These are phyloP conservation scores for Naganishia albida DNA, from an alignment of 1,284 basidiomycete species.

Conservation along the genomic window DNA sequence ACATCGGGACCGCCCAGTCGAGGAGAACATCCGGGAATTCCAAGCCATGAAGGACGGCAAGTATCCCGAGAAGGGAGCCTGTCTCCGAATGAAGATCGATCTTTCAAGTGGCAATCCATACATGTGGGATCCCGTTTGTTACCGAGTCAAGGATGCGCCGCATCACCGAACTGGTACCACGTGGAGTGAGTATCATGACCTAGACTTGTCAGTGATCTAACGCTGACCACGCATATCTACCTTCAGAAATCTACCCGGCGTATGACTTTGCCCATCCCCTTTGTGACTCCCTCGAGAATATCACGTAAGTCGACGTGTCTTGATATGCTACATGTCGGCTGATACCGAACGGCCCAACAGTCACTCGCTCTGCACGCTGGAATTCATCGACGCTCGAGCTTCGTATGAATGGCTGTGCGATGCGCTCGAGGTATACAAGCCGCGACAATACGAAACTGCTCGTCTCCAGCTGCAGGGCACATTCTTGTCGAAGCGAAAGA, in stretches of 20 bases:
- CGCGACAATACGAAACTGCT: constrained; percentile 97
- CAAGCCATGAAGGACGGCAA: constrained; percentile 89
- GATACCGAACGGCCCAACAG: constrained; percentile 54
- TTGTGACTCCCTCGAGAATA: constrained; percentile 98
- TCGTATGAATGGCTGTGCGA: constrained; percentile 99
- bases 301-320: constrained; percentile 68
- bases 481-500: constrained; percentile 96
- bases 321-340: constrained; percentile 7
- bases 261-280: constrained; percentile 99
- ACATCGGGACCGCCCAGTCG: constrained; percentile 78
- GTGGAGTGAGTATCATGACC: constrained; percentile 65
- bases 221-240: background rate
- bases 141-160: constrained; percentile 84
- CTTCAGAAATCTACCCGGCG: constrained; percentile 65
- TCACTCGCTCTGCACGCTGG: constrained; percentile 95
- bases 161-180: constrained; percentile 92
- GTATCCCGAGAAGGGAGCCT: constrained; percentile 87
- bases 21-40: constrained; percentile 85
- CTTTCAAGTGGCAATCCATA: constrained; percentile 90
- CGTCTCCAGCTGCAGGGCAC: constrained; percentile 92
- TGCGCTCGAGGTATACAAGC: constrained; percentile 93
- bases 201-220: background rate
- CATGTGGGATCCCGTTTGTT: constrained; percentile 99
- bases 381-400: constrained; percentile 94
- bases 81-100: constrained; percentile 97